phyloP scores from a whole-genome alignment of 1,139 yeast species.

The Blastobotrys serpentis region DNA sequence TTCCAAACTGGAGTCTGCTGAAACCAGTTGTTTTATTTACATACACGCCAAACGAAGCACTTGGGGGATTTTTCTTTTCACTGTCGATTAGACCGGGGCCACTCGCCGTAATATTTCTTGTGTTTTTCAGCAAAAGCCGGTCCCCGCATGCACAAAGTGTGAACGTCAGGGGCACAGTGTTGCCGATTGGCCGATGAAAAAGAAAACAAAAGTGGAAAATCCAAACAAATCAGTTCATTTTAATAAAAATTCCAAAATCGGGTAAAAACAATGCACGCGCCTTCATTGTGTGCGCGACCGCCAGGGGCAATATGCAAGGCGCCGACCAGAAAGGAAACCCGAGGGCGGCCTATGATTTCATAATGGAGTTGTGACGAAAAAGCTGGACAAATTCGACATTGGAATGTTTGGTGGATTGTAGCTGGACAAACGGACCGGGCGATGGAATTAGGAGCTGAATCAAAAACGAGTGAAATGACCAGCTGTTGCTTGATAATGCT shows the following conservation, averaged over 20 bases:
- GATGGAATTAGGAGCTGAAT: too few species aligned
- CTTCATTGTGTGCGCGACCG: not conserved
- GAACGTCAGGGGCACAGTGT: conserved; percentile 1
- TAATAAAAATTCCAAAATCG: not conserved
- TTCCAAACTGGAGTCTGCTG: too few species aligned
- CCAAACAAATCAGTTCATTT: not conserved
- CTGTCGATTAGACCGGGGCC: not conserved
- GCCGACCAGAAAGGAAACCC: too few species aligned
- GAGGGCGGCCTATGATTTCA: too few species aligned
- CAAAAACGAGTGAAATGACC: too few species aligned
- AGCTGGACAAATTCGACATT: too few species aligned
- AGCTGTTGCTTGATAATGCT: too few species aligned
- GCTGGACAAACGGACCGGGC: too few species aligned
- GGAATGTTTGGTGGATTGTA: too few species aligned
- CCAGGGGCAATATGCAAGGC: not conserved
- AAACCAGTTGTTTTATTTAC: not conserved
- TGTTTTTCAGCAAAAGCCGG: not conserved
- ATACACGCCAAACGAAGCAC: too few species aligned
- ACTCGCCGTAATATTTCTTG: not conserved
- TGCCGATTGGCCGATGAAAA: not conserved
- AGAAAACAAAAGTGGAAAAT: not conserved
- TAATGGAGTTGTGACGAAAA: too few species aligned
- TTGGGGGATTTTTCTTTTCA: not conserved
- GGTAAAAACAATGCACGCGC: conserved; percentile 1
- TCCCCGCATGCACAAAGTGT: not conserved